phyloP scores from a whole-genome alignment of 179 eudicot genomes.

The Silene coronaria region DNA sequence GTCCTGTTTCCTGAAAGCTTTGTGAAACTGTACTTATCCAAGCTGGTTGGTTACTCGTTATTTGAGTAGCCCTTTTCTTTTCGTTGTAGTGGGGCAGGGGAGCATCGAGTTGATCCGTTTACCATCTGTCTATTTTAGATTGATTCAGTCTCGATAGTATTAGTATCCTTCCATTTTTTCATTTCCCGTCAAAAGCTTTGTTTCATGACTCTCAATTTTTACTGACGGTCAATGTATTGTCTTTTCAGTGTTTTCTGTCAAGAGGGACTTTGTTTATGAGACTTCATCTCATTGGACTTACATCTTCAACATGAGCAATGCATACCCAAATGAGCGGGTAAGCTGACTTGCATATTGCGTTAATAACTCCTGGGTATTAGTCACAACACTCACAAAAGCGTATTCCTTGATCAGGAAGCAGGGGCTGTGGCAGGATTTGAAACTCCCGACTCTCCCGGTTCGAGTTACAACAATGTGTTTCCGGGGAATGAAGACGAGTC shows the following conservation, averaged over 20 bases:
- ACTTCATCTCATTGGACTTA: neutral
- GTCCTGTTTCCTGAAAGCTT: neutral
- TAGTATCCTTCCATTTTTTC: no score
- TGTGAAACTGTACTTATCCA: neutral
- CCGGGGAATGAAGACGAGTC: slow-evolving; percentile 67
- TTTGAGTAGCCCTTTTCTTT: no score
- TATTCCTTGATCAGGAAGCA: slow-evolving; percentile 41
- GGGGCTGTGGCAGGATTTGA: slow-evolving; percentile 72
- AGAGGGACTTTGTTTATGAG: slow-evolving; percentile 19
- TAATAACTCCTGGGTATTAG: neutral
- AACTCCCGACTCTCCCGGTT: slow-evolving; percentile 68
- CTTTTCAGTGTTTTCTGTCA: slow-evolving; percentile 23
- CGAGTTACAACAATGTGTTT: slow-evolving; percentile 62
- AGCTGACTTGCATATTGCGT: slow-evolving; percentile 12
- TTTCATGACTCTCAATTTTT: neutral
- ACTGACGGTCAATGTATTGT: slow-evolving; percentile 2
- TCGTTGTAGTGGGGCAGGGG: no score
- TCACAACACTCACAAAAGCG: neutral
- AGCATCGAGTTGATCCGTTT: no score
- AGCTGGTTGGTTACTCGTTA: neutral
- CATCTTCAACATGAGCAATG: slow-evolving; percentile 42
- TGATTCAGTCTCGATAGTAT: no score
- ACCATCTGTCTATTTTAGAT: no score
- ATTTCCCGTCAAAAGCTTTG: neutral
- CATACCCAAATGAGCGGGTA: slow-evolving; percentile 41